These are phyloP conservation scores for Staphylotrichum longicolle DNA, from an alignment of 495 filamentous ascomycete species.

Conservation along the genomic window DNA sequence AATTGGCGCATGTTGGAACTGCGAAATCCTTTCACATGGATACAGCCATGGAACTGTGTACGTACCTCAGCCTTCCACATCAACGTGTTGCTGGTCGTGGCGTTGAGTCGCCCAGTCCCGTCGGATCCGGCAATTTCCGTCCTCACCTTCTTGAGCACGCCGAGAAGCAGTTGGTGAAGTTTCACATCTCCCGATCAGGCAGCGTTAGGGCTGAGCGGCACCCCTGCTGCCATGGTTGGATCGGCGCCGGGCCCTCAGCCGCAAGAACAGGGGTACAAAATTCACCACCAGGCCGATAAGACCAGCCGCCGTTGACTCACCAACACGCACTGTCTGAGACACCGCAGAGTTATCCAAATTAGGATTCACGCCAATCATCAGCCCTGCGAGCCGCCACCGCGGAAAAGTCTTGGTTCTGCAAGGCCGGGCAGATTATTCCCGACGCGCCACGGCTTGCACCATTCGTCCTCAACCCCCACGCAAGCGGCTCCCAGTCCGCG, in stretches of 20 bases:
- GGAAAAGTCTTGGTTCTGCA: not conserved
- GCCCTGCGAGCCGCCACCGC: not conserved
- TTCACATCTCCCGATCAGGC: not conserved
- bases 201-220: constrained; percentile 14
- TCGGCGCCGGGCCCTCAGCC: constrained; percentile 10
- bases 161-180: not conserved
- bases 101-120: too few species aligned
- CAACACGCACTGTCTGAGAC: constrained; percentile 6
- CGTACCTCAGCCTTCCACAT: too few species aligned
- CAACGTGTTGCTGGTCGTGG: too few species aligned
- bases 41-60: too few species aligned
- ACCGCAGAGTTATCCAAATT: constrained; percentile 21
- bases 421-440: constrained; percentile 5
- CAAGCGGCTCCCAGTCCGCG: not conserved
- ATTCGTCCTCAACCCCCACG: not conserved
- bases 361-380: constrained; percentile 9
- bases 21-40: too few species aligned
- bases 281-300: not conserved
- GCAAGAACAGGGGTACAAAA: constrained; percentile 1
- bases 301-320: not conserved
- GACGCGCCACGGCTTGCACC: constrained; percentile 1
- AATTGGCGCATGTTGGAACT: too few species aligned
- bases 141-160: not conserved
- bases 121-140: not conserved
- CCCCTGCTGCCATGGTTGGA: constrained; percentile 7